Evolutionary conservation across 2,329 filamentous ascomycete genomes (phyloP), one percentile per base, ranked within the genome.

Genomic region (Colletotrichum lindemuthianum): DNA sequence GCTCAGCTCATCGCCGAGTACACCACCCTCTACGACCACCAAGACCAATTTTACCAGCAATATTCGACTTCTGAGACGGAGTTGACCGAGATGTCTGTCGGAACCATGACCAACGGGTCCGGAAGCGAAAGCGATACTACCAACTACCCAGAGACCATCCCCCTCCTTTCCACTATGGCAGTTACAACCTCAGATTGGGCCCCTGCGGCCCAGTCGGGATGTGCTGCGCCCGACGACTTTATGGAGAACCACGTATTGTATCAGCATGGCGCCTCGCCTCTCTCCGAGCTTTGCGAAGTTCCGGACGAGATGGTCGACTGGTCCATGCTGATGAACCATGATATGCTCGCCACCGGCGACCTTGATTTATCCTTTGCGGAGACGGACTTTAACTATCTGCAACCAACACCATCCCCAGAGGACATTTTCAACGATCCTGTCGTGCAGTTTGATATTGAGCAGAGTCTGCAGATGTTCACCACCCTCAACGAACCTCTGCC

Each of bases 1-100:
- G 51, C 63, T 63, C 63, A 52, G 58, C 63, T 56, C 1, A 52
- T 65, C 11, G 63, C 63, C 51, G 63, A 65, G 58, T 57, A 39
- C 24, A 65, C 47, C 10, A 52, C 63, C 40, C 44, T 63, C 15
- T 63, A 52, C 55, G 45, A 58, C 58, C 32, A 63, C 36, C 11
- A 48, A 24, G 12, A 61, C 36, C 24, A 36, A 8, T 48, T 48
- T 39, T 47, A 40, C 41, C 51, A 56, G 51, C 61, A 65, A 37
- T 24, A n/a, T 52, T 34, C 58, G 48, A 51, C 51, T 63, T 52
- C 47, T 12, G 51, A n/a, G 24, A 57, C 58, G 47, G 58, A 57
- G 40, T 52, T 34, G 15, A 57, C 11, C 41, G 40, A 52, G 34
- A 51, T 63, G 51, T 48, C 63, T 57, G 58, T n/a, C 32, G 45